Evolutionary conservation across 176 grass and related monocot species (phyloP).

Genomic region (Phragmites australis): DNA sequence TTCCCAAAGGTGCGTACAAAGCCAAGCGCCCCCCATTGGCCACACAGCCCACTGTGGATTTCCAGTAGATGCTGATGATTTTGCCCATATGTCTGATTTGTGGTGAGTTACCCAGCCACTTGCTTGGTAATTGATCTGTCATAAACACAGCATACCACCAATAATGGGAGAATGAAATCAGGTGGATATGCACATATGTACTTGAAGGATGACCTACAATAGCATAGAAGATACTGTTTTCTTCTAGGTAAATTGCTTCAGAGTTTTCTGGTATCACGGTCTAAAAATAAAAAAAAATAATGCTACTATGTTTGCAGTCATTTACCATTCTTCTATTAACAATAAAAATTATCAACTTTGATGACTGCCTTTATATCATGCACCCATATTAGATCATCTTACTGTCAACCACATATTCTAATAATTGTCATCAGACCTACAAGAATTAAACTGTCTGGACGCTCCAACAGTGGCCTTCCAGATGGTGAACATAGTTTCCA

Average conservation of each 20-base stretch:
- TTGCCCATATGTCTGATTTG: constrained; percentile 80
- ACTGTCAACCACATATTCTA: background rate
- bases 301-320: background rate
- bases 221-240: background rate
- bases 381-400: background rate
- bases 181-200: background rate
- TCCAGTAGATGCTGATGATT: constrained; percentile 62
- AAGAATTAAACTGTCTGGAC: background rate
- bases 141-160: background rate
- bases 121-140: constrained; percentile 72
- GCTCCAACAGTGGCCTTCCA: background rate
- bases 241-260: background rate
- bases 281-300: background rate
- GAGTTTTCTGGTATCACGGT: background rate
- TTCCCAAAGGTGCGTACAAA: constrained; percentile 85
- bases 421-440: background rate
- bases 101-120: constrained; percentile 80
- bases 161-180: background rate
- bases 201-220: background rate
- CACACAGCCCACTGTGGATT: constrained; percentile 64
- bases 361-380: too few relatives aligned
- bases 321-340: too few relatives aligned
- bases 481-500: background rate
- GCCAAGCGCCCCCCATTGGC: constrained; percentile 92
- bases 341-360: too few relatives aligned